Evolutionary conservation across 2,329 filamentous ascomycete genomes (phyloP).

Genomic region (Arthrocladium fulminans): DNA sequence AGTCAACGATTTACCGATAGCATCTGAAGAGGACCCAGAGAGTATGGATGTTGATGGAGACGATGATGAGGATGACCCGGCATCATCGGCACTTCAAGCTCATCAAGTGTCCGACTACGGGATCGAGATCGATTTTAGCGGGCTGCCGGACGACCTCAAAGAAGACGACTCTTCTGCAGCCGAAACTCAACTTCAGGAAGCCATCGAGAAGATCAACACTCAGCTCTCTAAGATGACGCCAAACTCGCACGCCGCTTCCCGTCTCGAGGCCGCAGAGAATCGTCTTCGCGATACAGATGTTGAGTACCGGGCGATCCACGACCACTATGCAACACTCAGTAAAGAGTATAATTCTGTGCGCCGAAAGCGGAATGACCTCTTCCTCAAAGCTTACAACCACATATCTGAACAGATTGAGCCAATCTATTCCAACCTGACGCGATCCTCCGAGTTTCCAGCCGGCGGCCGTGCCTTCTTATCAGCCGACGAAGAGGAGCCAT

Average conservation of each 20-base stretch:
- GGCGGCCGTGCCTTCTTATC: slow-evolving; percentile 82
- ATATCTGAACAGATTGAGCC: slow-evolving; percentile 90
- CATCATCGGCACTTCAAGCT: slow-evolving; percentile 41
- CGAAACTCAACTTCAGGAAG: slow-evolving; percentile 69
- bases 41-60: slow-evolving; percentile 64
- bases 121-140: slow-evolving; percentile 78
- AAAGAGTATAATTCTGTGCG: slow-evolving; percentile 79
- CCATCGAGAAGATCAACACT: slow-evolving; percentile 61
- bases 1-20: slow-evolving; percentile 70
- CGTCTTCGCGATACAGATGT: slow-evolving; percentile 76
- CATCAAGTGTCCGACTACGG: slow-evolving; percentile 69
- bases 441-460: slow-evolving; percentile 82
- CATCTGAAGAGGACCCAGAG: slow-evolving; percentile 75
- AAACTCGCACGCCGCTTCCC: slow-evolving; percentile 91
- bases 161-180: slow-evolving; percentile 63
- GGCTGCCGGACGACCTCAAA: slow-evolving; percentile 72
- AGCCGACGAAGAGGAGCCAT: slow-evolving; percentile 93
- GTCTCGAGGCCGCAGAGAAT: slow-evolving; percentile 74
- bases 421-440: slow-evolving; percentile 92
- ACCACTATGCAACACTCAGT: slow-evolving; percentile 62
- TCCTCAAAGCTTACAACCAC: slow-evolving; percentile 90
- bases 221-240: slow-evolving; percentile 92
- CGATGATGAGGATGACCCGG: slow-evolving; percentile 29
- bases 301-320: slow-evolving; percentile 79
- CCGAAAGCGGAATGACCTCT: slow-evolving; percentile 74